These are phyloP conservation scores for Candida khao-thaluensis DNA, from an alignment of 805 yeast species.

Conservation along the genomic window DNA sequence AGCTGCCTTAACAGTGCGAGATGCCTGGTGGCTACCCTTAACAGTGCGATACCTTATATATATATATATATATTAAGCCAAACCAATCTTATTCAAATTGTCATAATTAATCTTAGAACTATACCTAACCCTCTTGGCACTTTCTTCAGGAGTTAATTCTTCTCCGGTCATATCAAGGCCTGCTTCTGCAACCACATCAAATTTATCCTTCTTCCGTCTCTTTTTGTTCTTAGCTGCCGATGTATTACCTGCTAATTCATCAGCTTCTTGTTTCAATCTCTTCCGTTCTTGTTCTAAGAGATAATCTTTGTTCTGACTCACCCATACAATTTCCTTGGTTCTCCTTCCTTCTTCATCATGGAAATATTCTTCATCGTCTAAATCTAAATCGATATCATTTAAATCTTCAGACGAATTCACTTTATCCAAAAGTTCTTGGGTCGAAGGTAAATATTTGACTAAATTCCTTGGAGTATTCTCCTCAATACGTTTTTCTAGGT, in stretches of 20 bases:
- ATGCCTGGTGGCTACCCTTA: background rate
- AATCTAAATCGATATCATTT: slow-evolving; percentile 56
- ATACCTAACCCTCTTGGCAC: slow-evolving; percentile 61
- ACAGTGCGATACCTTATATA: too few relatives aligned
- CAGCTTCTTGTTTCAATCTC: slow-evolving; percentile 81
- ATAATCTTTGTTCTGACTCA: slow-evolving; percentile 83
- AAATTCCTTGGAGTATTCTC: slow-evolving; percentile 47
- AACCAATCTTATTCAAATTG: slow-evolving; percentile 50
- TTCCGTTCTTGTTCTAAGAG: slow-evolving; percentile 82
- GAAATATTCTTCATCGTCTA: slow-evolving; percentile 73
- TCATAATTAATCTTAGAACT: slow-evolving; percentile 90
- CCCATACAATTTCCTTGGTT: slow-evolving; percentile 80
- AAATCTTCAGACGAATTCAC: slow-evolving; percentile 61
- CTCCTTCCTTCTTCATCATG: slow-evolving; percentile 61
- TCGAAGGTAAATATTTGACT: slow-evolving; percentile 52
- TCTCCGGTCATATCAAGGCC: slow-evolving; percentile 35
- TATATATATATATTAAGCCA: too few relatives aligned
- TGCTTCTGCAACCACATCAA: slow-evolving; percentile 13
- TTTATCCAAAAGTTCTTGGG: slow-evolving; percentile 50
- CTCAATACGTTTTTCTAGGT: slow-evolving; percentile 20
- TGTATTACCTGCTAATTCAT: slow-evolving; percentile 76
- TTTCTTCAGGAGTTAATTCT: slow-evolving; percentile 66
- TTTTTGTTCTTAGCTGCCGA: slow-evolving; percentile 46
- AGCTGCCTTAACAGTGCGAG: too few relatives aligned
- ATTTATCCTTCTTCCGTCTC: slow-evolving; percentile 8